Conservation (phyloP, 2,329 filamentous ascomycete species). For the Camptophora hylomeconis region DNA sequence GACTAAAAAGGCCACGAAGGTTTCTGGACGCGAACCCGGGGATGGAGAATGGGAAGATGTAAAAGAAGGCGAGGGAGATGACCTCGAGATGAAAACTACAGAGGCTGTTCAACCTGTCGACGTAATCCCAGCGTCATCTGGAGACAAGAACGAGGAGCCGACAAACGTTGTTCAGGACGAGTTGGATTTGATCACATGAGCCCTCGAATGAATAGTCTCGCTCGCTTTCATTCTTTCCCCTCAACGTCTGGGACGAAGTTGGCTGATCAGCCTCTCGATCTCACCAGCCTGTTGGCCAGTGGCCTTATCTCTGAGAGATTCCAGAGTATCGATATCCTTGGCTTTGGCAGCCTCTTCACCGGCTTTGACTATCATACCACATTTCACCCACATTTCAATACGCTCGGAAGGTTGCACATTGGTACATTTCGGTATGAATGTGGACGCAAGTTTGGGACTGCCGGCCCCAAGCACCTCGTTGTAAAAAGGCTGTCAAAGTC, state of each 20-base stretch:
- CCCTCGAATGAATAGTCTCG: not conserved
- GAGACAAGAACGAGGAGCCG: constrained; percentile 28
- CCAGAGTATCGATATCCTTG: constrained; percentile 65
- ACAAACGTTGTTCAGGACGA: constrained; percentile 20
- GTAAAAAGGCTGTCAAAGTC: constrained; percentile 59
- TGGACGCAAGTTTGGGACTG: constrained; percentile 70
- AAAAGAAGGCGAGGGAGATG: no score
- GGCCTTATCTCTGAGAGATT: constrained; percentile 60
- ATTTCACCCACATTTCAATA: constrained; percentile 92
- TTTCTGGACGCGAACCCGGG: constrained; percentile 35
- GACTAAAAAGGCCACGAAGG: constrained; percentile 17
- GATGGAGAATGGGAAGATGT: constrained; percentile 36
- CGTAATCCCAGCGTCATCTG: no score
- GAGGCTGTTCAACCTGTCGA: no score
- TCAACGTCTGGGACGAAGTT: constrained; percentile 34
- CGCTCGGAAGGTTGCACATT: constrained; percentile 53
- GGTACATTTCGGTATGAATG: constrained; percentile 81
- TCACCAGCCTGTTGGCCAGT: constrained; percentile 58
- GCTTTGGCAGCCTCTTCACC: constrained; percentile 79
- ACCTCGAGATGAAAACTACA: constrained; percentile 9
- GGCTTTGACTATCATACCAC: constrained; percentile 75
- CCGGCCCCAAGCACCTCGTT: constrained; percentile 79
- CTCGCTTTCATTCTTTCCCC: not conserved
- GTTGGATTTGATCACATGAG: constrained; percentile 33
- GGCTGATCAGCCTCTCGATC: constrained; percentile 64